Evolutionary conservation across 2,329 filamentous ascomycete genomes (phyloP).

Genomic region (Colletotrichum tofieldiae): DNA sequence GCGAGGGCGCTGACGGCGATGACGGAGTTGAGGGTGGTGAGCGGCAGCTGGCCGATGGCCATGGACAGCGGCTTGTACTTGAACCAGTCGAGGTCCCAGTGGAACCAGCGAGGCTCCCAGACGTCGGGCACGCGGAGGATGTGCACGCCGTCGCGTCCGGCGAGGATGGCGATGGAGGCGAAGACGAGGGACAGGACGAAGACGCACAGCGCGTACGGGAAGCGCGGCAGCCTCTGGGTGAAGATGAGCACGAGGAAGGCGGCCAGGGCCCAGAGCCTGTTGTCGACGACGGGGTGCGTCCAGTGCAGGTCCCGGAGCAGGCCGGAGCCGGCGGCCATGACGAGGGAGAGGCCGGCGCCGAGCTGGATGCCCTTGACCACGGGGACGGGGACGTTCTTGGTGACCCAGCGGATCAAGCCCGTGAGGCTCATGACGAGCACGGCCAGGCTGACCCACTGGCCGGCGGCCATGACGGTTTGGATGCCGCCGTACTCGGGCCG

Average conservation of each 20-base stretch:
- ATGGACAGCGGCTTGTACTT: slow-evolving; percentile 59
- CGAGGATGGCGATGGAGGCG: slow-evolving; percentile 63
- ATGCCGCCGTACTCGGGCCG: slow-evolving; percentile 67
- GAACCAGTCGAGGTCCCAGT: slow-evolving; percentile 60
- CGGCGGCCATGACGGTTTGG: slow-evolving; percentile 82
- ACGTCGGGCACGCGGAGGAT: slow-evolving; percentile 68
- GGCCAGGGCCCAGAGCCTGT: slow-evolving; percentile 81
- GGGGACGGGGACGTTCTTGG: slow-evolving; percentile 83
- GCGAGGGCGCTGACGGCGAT: slow-evolving; percentile 89
- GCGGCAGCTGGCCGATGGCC: slow-evolving; percentile 89
- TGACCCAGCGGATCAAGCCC: slow-evolving; percentile 82
- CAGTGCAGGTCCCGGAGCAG: slow-evolving; percentile 80
- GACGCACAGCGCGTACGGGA: slow-evolving; percentile 85
- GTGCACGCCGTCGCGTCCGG: slow-evolving; percentile 43
- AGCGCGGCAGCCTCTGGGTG: slow-evolving; percentile 74
- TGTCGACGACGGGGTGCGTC: slow-evolving; percentile 80
- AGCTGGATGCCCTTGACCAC: slow-evolving; percentile 97
- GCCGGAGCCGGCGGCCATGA: slow-evolving; percentile 81
- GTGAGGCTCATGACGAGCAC: slow-evolving; percentile 85
- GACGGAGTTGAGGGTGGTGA: slow-evolving; percentile 94
- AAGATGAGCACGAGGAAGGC: slow-evolving; percentile 81
- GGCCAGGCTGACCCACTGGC: slow-evolving; percentile 79
- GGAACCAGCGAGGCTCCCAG: slow-evolving; percentile 72
- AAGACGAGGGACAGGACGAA: slow-evolving; percentile 79
- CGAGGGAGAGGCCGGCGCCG: slow-evolving; percentile 87